Evolutionary conservation across 1,284 basidiomycete species (phyloP).

Genomic region (Inonotus obliquus): DNA sequence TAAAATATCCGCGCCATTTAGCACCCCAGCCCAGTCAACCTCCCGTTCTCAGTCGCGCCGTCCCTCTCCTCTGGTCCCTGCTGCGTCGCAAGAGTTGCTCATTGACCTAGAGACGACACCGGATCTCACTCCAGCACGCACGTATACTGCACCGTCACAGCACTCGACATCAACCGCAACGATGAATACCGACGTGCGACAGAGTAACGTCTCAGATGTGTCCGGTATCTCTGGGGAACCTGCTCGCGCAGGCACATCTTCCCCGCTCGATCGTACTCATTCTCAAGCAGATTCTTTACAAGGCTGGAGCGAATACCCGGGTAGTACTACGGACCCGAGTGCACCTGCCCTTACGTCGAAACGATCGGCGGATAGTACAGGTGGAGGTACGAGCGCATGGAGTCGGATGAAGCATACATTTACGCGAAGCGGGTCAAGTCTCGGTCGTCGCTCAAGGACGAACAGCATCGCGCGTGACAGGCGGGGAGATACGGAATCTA

Average conservation of each 20-base stretch:
- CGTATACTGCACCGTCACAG: conserved; percentile 32
- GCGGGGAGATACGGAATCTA: conserved; percentile 56
- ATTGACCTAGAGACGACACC: conserved; percentile 57
- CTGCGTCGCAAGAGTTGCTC: conserved; percentile 48
- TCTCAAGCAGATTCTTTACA: conserved; percentile 17
- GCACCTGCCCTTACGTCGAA: conserved; percentile 38
- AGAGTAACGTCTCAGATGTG: conserved; percentile 9
- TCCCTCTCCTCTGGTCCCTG: conserved; percentile 47
- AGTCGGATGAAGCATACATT: conserved; percentile 61
- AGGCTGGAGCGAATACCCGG: conserved; percentile 9
- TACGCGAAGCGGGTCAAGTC: conserved; percentile 54
- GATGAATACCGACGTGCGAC: conserved; percentile 35
- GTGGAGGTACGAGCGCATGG: conserved; percentile 45
- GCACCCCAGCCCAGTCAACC: conserved; percentile 20
- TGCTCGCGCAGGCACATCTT: conserved; percentile 3
- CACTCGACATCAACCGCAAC: conserved; percentile 44
- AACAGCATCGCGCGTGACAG: conserved; percentile 65
- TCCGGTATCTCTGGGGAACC: conserved; percentile 5
- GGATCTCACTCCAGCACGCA: conserved; percentile 39
- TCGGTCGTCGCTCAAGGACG: conserved; percentile 68
- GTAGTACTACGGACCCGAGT: neutral
- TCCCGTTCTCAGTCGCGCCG: conserved; percentile 36
- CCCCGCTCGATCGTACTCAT: conserved; percentile 10
- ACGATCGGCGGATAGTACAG: conserved; percentile 42
- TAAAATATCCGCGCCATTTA: conserved; percentile 23